phyloP scores from a whole-genome alignment of 257 asterid genomes.

The Gentiana straminea region DNA sequence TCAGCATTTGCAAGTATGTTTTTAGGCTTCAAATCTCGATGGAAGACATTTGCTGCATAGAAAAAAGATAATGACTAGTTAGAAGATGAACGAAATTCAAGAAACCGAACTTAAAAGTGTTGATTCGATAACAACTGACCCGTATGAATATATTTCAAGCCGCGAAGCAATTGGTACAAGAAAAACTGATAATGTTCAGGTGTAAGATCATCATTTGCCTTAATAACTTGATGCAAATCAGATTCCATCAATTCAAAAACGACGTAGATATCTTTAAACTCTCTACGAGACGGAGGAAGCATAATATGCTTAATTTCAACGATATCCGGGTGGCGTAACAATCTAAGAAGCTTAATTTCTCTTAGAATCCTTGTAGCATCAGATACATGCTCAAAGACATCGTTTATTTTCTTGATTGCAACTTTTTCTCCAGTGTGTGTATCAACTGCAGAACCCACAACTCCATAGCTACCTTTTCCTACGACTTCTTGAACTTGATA shows the following conservation, averaged over 20 bases:
- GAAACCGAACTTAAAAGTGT: background rate
- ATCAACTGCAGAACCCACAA: constrained; percentile 85
- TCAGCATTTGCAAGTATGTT: constrained; percentile 21
- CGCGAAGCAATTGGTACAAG: constrained; percentile 87
- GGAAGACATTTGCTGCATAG: constrained; percentile 19
- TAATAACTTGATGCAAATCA: constrained; percentile 94
- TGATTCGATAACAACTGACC: constrained; percentile 27
- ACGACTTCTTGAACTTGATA: constrained; percentile 90
- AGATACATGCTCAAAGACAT: constrained; percentile 91
- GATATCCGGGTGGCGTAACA: constrained; percentile 92
- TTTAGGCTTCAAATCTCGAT: constrained; percentile 21
- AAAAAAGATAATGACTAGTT: background rate
- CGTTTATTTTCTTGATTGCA: constrained; percentile 92
- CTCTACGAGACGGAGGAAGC: constrained; percentile 97
- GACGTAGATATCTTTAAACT: constrained; percentile 80
- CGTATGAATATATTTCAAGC: constrained; percentile 75
- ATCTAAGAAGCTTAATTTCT: constrained; percentile 90
- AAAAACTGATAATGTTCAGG: constrained; percentile 91
- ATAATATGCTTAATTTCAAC: constrained; percentile 88
- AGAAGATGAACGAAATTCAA: background rate
- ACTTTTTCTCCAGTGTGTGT: constrained; percentile 81
- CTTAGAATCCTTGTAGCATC: constrained; percentile 93
- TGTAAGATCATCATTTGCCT: constrained; percentile 85
- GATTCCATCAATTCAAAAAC: constrained; percentile 96
- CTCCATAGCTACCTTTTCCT: constrained; percentile 97